These are phyloP conservation scores for Paraconiothyrium sp. DNA, from an alignment of 2,329 filamentous ascomycete species.

Conservation along the genomic window DNA sequence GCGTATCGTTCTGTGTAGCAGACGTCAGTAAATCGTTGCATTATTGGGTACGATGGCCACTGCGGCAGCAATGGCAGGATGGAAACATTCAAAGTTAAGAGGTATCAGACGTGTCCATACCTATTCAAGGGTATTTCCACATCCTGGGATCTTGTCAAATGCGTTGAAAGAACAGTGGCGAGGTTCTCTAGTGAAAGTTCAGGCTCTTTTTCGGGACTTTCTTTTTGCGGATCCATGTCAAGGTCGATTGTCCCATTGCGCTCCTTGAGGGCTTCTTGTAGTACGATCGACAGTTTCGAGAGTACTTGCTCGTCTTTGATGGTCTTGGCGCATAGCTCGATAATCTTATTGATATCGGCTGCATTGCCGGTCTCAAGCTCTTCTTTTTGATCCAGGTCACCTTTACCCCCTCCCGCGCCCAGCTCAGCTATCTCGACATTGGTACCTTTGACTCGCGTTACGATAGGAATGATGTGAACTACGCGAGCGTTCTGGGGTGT, in stretches of 20 bases:
- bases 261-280: conserved; percentile 36
- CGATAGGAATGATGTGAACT: conserved; percentile 81
- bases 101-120: conserved; percentile 1
- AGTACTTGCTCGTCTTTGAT: conserved; percentile 49
- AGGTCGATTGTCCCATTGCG: conserved; percentile 37
- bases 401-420: conserved; percentile 81
- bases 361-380: conserved; percentile 69
- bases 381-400: conserved; percentile 74
- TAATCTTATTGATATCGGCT: conserved; percentile 61
- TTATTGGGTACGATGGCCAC: not conserved
- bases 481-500: conserved; percentile 54
- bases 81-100: not conserved
- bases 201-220: conserved; percentile 32
- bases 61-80: not conserved
- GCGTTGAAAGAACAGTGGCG: conserved; percentile 39
- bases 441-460: conserved; percentile 70
- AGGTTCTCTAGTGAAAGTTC: conserved; percentile 44
- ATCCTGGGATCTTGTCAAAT: conserved; percentile 17
- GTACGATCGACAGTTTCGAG: conserved; percentile 45
- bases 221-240: conserved; percentile 36
- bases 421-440: conserved; percentile 71
- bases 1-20: conserved; percentile 41
- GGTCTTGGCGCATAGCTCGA: conserved; percentile 58
- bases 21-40: not conserved
- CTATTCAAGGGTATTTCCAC: conserved; percentile 20